A percentile compares a stretch with the other conserved stretches of the same genome.
Evolutionary conservation across 805 yeast species (phyloP).

Genomic region (Ogataea parapolymorpha): DNA sequence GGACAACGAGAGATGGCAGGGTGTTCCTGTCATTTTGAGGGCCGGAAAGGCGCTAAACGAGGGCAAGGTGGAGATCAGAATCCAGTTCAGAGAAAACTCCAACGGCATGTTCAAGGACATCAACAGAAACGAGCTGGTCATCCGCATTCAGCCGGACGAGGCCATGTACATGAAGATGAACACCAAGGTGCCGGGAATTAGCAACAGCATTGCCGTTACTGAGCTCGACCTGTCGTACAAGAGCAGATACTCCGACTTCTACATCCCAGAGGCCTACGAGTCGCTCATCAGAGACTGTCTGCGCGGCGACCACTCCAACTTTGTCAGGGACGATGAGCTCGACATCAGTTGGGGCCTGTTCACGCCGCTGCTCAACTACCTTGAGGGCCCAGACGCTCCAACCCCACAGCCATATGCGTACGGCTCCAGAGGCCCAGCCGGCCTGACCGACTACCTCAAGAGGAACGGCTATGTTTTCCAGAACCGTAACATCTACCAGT

Average conservation of each 20-base stretch:
- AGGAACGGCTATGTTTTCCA: conserved; percentile 72
- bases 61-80: conserved; percentile 90
- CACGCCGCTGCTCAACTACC: conserved; percentile 81
- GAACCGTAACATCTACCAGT: conserved; percentile 66
- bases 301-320: conserved; percentile 92
- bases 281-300: conserved; percentile 88
- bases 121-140: conserved; percentile 88
- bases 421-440: conserved; percentile 87
- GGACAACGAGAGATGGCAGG: conserved; percentile 95
- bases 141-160: conserved; percentile 92
- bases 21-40: conserved; percentile 92
- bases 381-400: conserved; percentile 73
- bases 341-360: conserved; percentile 90
- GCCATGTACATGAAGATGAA: conserved; percentile 92
- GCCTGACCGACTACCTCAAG: conserved; percentile 56
- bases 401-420: conserved; percentile 70
- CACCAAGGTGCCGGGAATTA: conserved; percentile 89
- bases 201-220: conserved; percentile 76
- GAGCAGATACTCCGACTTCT: conserved; percentile 76
- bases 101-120: conserved; percentile 77
- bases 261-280: conserved; percentile 98
- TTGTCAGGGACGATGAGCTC: conserved; percentile 96
- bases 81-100: conserved; percentile 86
- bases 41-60: conserved; percentile 98
- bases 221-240: conserved; percentile 88